Evolutionary conservation across 169 alveolate species (phyloP), one percentile per base, ranked within the genome.

Genomic region (Plasmodium chabaudi): DNA sequence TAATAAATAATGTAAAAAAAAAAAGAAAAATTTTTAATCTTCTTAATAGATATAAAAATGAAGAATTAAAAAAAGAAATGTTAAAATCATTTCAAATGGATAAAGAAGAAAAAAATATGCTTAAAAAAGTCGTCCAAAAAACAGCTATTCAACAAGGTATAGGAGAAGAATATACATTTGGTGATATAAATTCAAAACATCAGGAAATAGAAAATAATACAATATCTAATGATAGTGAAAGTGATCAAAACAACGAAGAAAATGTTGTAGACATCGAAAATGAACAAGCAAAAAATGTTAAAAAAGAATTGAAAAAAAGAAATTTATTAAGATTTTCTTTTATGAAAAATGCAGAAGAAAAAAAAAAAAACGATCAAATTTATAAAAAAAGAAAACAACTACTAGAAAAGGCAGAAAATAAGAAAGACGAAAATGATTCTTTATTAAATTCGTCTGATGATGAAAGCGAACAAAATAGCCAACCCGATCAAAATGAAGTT

Each of bases 91-190:
- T 79, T 21, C 79, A 67, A 67, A 63, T 7, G 3, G 72, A 79
- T 56, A 79, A 79, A 70, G 89, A 79, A 25, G 82, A 79, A 55
- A 79, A 79, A 69, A 79, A 64, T 59, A n/a, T 79, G 70, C 55
- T 79, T 1, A 27, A 47, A 34, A 42, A 59, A 34, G 55, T 79
- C 17, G 56, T 79, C 10, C 72, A 64, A 69, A 79, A 69, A 59
- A 63, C 69, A 17, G 60, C 47, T 17, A 46, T 75, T 17, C 46
- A 39, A 59, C 21, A 21, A 7, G 82, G 12, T 5, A 44, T 51
- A 7, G n/a, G n/a, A 51, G 19, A 15, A 13, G 59, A 6, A 51
- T 51, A 12, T 51, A 4, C 59, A 3, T 15, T 51, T 13, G 19
- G 6, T 7, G 7, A 15, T 51, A 7, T 3, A 4, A 51, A 51